These are phyloP conservation scores for Nitzschia sp. DNA, from an alignment of 108 stramenopile species.

Conservation along the genomic window DNA sequence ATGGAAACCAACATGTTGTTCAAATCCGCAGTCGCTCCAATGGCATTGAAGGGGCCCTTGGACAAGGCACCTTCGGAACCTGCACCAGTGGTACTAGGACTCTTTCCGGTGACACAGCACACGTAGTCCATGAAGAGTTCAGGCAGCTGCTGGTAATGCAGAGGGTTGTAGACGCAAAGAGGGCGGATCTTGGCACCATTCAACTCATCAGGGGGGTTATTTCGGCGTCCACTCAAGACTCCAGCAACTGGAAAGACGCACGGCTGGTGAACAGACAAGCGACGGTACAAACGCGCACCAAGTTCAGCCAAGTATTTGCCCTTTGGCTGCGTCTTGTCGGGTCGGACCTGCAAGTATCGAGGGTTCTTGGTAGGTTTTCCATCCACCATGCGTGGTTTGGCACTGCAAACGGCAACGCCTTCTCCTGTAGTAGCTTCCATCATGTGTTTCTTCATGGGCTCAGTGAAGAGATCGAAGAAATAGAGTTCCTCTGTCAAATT, in stretches of 20 bases:
- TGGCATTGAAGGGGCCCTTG: conserved; percentile 63
- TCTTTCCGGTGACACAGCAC: conserved; percentile 59
- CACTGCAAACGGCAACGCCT: conserved; percentile 48
- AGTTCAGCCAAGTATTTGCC: conserved; percentile 55
- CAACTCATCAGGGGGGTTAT: conserved; percentile 62
- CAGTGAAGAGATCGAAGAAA: conserved; percentile 57
- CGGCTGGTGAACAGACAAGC: conserved; percentile 37
- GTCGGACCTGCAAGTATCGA: conserved; percentile 57
- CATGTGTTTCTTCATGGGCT: conserved; percentile 62
- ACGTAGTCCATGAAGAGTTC: conserved; percentile 63
- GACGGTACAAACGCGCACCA: conserved; percentile 52
- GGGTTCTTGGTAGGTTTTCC: conserved; percentile 55
- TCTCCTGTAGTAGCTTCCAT: conserved; percentile 31
- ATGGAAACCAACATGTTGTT: conserved; percentile 59
- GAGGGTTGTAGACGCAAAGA: conserved; percentile 57
- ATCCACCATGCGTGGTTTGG: conserved; percentile 53
- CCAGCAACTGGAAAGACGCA: conserved; percentile 62
- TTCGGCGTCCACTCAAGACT: conserved; percentile 54
- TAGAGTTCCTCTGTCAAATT: conserved; percentile 50
- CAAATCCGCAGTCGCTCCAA: conserved; percentile 57
- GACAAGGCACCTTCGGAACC: conserved; percentile 55
- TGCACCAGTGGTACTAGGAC: conserved; percentile 55
- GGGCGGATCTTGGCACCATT: conserved; percentile 54
- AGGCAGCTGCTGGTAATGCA: conserved; percentile 60
- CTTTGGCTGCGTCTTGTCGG: conserved; percentile 43